Base-by-base conservation (phyloP, 2,329 filamentous ascomycete species). In the Tolypocladium tundrense region DNA sequence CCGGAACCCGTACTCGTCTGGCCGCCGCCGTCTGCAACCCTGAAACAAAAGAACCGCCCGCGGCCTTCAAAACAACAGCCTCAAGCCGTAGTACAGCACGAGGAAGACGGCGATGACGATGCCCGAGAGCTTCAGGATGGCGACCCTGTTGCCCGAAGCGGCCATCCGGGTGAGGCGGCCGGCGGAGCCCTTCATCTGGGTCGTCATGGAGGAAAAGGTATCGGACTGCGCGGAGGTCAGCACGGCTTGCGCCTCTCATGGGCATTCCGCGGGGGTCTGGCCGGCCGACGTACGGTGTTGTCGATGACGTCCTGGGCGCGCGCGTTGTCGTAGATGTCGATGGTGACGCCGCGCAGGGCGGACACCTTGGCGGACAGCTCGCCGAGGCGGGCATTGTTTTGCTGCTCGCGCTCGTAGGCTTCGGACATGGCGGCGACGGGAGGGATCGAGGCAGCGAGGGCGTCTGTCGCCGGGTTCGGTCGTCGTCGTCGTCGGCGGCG, bases 251-350 rank as follows among this genome's bases (percentile, higher is more conserved):
- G 31, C 16, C 48, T 51, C 31, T 37, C 48, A 21, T 9, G 4
- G 8, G 48, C 2, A 19, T 33, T 2, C 10, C 5, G 45, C 2
- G 14, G 45, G 1, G 16, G 24, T 14, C 3, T 8, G 31, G 33
- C 16, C 9, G 48, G 48, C 31, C 48, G 42, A 63, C 84, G 59
- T 80, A 95, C 90, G 43, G 90, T 93, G 68, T 85, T 86, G 74
- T 99, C 91, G 64, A 99, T 89, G 62, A 96, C 84, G 64, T 88
- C 85, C 67, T 97, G 93, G 66, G 90, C 85, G 59, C 91, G 85
- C 54, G 94, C 94, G 71, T 94, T 91, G 76, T 97, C 92, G 81
- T 97, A 97, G 69, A 99, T 99, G 77, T 99, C 91, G 63, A 97
- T 85, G 48, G 94, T 99, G 55, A 99, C 91, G 73, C 89, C 90